phyloP scores from a whole-genome alignment of 176 grass and related monocot species.

The Phragmites australis region DNA sequence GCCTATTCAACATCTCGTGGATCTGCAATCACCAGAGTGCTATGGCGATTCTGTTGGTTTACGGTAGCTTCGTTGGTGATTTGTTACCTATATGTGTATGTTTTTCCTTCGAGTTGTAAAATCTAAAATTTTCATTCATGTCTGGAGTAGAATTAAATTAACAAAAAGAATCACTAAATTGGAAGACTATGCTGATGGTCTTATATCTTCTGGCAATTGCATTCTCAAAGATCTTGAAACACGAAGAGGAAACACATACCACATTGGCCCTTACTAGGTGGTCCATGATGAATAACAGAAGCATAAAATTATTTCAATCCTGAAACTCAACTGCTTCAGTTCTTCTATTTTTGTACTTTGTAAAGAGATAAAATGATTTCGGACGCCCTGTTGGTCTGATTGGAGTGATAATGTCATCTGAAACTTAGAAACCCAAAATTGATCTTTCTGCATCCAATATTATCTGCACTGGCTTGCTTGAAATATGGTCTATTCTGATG shows the following conservation, averaged over 20 bases:
- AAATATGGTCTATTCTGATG: constrained; percentile 19
- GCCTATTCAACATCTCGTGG: constrained; percentile 89
- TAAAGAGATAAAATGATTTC: constrained; percentile 9
- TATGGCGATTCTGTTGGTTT: constrained; percentile 84
- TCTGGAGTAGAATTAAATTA: neutral
- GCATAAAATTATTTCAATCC: constrained; percentile 5
- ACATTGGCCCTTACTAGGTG: neutral
- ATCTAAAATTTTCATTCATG: neutral
- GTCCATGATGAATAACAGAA: neutral
- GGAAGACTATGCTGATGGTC: neutral
- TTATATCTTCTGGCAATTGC: constrained; percentile 5
- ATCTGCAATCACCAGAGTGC: constrained; percentile 77
- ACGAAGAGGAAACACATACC: neutral
- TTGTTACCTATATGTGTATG: constrained; percentile 90
- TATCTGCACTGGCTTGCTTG: neutral
- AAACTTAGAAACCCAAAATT: neutral
- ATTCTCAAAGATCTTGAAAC: neutral
- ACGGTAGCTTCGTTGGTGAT: constrained; percentile 58
- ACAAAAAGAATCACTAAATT: neutral
- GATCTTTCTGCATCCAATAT: neutral
- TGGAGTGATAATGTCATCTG: neutral
- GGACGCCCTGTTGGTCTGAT: neutral
- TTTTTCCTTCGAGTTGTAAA: neutral
- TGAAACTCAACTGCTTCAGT: no score
- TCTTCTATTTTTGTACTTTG: no score